These are phyloP conservation scores for Cutaneotrichosporon cutaneum DNA, from an alignment of 1,284 basidiomycete species.

Conservation along the genomic window DNA sequence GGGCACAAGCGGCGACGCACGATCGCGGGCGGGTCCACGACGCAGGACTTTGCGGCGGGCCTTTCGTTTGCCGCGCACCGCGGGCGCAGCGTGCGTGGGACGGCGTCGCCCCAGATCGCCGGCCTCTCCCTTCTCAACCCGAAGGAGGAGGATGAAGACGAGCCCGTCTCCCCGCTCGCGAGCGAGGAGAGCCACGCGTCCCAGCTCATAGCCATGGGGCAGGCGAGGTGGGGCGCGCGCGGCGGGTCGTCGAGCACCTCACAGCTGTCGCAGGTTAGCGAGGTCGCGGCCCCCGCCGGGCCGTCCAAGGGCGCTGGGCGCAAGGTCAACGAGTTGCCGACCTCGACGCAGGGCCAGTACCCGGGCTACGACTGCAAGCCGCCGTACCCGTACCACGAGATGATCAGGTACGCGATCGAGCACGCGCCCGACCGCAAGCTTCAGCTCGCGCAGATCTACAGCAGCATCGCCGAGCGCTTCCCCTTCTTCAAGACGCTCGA, in stretches of 20 bases:
- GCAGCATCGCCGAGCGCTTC: constrained; percentile 49
- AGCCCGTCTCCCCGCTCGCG: constrained; percentile 24
- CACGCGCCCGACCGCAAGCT: constrained; percentile 43
- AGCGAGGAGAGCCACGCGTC: constrained; percentile 27
- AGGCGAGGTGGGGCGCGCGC: constrained; percentile 15
- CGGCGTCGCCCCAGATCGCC: constrained; percentile 26
- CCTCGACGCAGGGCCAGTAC: constrained; percentile 37
- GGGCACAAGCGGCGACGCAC: constrained; percentile 43
- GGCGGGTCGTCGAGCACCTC: constrained; percentile 32
- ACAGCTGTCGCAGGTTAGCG: constrained; percentile 33
- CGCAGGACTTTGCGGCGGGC: constrained; percentile 16
- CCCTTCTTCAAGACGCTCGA: constrained; percentile 53
- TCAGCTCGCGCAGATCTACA: constrained; percentile 52
- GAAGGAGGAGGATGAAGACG: constrained; percentile 26
- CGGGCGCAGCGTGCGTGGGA: constrained; percentile 15
- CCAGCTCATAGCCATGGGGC: constrained; percentile 20
- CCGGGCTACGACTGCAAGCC: constrained; percentile 52
- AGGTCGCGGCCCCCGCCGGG: constrained; percentile 18
- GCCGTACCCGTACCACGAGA: constrained; percentile 52
- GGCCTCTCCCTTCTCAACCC: constrained; percentile 21
- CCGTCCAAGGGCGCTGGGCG: constrained; percentile 20
- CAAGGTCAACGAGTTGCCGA: constrained; percentile 45
- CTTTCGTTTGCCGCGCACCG: constrained; percentile 16
- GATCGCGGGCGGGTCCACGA: constrained; percentile 27
- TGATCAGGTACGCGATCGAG: constrained; percentile 53